Evolutionary conservation across 768 basidiomycete species (phyloP).

Genomic region (Mycena sanguinolenta): DNA sequence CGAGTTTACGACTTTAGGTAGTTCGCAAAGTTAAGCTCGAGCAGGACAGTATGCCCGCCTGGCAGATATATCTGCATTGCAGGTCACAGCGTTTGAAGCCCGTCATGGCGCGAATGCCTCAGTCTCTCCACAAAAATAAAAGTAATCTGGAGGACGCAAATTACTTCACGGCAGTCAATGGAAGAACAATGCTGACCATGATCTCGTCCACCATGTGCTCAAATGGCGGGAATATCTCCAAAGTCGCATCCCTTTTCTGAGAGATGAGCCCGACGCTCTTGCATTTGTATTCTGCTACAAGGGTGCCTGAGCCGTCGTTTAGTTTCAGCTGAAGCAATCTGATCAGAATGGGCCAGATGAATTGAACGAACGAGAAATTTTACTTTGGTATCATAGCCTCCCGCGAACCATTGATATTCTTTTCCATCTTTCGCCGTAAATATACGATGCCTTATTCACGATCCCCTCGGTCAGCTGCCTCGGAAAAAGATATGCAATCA

Average conservation of each 20-base stretch:
- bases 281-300: slow-evolving; percentile 24
- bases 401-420: slow-evolving; percentile 21
- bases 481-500: too few relatives aligned
- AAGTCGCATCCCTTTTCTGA: neutral
- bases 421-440: slow-evolving; percentile 30
- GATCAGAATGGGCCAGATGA: neutral
- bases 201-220: slow-evolving; percentile 31
- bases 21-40: neutral
- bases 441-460: slow-evolving; percentile 1
- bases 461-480: too few relatives aligned
- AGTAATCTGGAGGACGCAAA: slow-evolving; percentile 12
- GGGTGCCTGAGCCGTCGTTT: slow-evolving; percentile 21
- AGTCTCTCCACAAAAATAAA: slow-evolving; percentile 23
- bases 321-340: slow-evolving; percentile 9
- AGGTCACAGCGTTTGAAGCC: slow-evolving; percentile 9
- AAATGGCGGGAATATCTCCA: slow-evolving; percentile 23
- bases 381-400: neutral
- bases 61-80: neutral
- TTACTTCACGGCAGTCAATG: neutral
- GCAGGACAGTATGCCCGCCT: neutral
- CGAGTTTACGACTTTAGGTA: too few relatives aligned
- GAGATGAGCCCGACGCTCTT: slow-evolving; percentile 23
- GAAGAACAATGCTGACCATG: slow-evolving; percentile 7
- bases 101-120: slow-evolving; percentile 13
- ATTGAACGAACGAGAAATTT: too few relatives aligned